Evolutionary conservation across 371 early-diverging fungal species (phyloP).

Genomic region (Modicella reniformis): DNA sequence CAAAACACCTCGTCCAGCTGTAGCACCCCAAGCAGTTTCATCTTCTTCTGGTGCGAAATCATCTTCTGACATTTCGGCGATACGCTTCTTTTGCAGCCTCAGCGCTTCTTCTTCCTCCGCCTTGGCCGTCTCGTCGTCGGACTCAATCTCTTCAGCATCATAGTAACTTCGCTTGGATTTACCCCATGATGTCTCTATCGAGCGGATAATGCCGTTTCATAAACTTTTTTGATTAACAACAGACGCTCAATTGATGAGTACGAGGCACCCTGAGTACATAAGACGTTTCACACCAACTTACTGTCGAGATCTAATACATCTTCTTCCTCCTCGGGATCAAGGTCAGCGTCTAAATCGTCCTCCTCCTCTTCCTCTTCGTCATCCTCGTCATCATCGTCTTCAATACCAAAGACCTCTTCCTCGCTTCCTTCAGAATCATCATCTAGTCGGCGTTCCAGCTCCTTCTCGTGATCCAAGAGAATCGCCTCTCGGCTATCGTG

Average conservation of each 20-base stretch:
- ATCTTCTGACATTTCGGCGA: constrained; percentile 83
- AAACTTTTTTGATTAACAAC: too few relatives aligned
- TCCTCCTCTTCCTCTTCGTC: constrained; percentile 60
- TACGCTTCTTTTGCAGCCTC: constrained; percentile 82
- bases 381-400: constrained; percentile 59
- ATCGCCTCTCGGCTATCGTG: constrained; percentile 67
- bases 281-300: constrained; percentile 17
- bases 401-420: constrained; percentile 72
- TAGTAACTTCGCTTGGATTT: constrained; percentile 76
- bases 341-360: constrained; percentile 43
- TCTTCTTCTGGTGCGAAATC: constrained; percentile 80
- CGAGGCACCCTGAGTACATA: not conserved
- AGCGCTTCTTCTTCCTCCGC: constrained; percentile 94
- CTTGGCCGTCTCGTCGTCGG: constrained; percentile 79
- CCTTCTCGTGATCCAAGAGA: constrained; percentile 63
- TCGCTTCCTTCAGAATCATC: constrained; percentile 62
- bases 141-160: constrained; percentile 76
- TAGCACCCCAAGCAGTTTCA: constrained; percentile 50
- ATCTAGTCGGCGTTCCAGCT: constrained; percentile 52
- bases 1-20: constrained; percentile 37
- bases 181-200: constrained; percentile 72
- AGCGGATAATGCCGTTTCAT: not conserved
- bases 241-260: too few relatives aligned
- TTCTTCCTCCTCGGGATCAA: constrained; percentile 50
- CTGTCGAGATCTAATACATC: constrained; percentile 59